Percentiles rank a stretch among this genome's conserved stretches.
Evolutionary conservation across 805 yeast species (phyloP).

Genomic region (Kodamaea laetipori): DNA sequence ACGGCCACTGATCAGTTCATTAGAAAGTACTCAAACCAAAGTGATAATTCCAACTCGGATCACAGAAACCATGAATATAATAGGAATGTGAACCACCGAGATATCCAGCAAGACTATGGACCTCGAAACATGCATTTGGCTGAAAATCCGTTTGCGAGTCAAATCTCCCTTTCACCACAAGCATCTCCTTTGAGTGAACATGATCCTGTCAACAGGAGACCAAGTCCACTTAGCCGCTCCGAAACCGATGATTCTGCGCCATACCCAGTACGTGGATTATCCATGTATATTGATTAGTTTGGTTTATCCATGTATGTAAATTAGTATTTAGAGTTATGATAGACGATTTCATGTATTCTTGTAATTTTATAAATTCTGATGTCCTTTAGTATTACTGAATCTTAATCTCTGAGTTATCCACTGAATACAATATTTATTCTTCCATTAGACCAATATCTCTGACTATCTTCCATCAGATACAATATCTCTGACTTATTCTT

Average conservation of each 20-base stretch:
- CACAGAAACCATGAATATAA: constrained; percentile 4
- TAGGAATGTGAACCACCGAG: neutral
- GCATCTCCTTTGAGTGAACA: neutral
- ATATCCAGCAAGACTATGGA: too few species aligned
- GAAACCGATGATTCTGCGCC: constrained; percentile 19
- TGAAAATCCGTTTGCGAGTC: neutral
- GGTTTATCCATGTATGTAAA: constrained; percentile 29
- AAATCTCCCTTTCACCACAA: neutral
- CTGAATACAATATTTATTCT: too few species aligned
- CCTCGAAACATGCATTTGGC: too few species aligned
- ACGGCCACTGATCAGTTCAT: neutral
- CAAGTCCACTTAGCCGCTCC: neutral
- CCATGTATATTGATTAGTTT: constrained; percentile 21
- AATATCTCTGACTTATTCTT: too few species aligned
- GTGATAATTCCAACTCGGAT: neutral
- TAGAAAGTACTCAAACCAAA: neutral
- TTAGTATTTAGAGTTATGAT: constrained; percentile 5
- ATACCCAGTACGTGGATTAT: constrained; percentile 36
- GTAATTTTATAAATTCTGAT: too few species aligned
- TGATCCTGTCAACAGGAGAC: neutral
- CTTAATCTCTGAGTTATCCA: too few species aligned
- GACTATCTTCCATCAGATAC: too few species aligned
- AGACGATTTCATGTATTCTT: neutral
- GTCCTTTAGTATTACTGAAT: too few species aligned
- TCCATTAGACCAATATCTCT: too few species aligned